These are phyloP conservation scores for Paracorniculantispora psalliotae DNA, from an alignment of 2,329 filamentous ascomycete genomes.

Conservation along the genomic window DNA sequence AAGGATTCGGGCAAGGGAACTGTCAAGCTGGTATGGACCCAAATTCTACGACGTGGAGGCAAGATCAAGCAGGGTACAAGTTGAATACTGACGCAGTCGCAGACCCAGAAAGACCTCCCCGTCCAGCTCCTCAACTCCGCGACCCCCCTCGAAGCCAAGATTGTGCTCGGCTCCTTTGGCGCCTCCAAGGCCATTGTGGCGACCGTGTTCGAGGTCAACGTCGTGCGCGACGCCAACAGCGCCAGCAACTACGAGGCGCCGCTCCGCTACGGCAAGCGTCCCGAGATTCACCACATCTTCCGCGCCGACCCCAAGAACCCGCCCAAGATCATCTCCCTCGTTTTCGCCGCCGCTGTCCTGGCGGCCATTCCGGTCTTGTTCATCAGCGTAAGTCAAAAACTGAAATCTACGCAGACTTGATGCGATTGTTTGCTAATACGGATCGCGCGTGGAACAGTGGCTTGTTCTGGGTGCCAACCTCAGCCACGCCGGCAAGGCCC, in stretches of 20 bases:
- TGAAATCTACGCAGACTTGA: neutral
- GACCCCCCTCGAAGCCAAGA: slow-evolving; percentile 68
- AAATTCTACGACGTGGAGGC: neutral
- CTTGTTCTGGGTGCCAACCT: slow-evolving; percentile 75
- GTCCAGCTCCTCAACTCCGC: slow-evolving; percentile 67
- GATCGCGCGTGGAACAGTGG: slow-evolving; percentile 54
- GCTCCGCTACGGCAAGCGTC: slow-evolving; percentile 75
- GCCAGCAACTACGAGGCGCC: slow-evolving; percentile 60
- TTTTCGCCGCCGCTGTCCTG: slow-evolving; percentile 69
- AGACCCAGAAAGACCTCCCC: slow-evolving; percentile 89
- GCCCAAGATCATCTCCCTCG: slow-evolving; percentile 70
- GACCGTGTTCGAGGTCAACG: slow-evolving; percentile 66
- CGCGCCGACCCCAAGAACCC: slow-evolving; percentile 73
- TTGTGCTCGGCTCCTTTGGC: slow-evolving; percentile 86
- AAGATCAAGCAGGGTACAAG: slow-evolving; percentile 14
- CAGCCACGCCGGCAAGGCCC: slow-evolving; percentile 68
- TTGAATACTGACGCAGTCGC: neutral
- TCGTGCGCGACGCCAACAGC: slow-evolving; percentile 58
- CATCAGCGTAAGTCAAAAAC: slow-evolving; percentile 52
- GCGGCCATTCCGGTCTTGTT: slow-evolving; percentile 71
- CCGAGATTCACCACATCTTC: slow-evolving; percentile 91
- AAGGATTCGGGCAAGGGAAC: slow-evolving; percentile 86
- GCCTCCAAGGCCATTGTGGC: slow-evolving; percentile 61
- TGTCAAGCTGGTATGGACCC: slow-evolving; percentile 68
- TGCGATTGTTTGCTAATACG: neutral